A percentile compares a stretch with the other conserved stretches of the same genome.
Evolutionary conservation across 331 rosid species (phyloP).

Genomic region (Stylosanthes scabra): DNA sequence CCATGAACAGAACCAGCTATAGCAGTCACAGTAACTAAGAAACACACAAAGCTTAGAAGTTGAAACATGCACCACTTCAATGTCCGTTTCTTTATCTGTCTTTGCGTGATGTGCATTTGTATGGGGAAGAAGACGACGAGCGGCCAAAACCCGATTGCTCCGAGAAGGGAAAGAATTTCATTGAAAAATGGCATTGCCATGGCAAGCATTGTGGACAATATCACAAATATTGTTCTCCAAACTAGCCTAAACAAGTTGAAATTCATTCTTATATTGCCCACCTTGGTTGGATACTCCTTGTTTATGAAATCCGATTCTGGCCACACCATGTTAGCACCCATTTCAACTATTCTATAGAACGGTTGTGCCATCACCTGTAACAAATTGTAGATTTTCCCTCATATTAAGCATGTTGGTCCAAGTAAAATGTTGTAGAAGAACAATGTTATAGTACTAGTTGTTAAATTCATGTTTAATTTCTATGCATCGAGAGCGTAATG

Average conservation of each 20-base stretch:
- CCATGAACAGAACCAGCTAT: conserved; percentile 62
- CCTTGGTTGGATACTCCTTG: conserved; percentile 41
- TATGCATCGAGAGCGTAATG: too few species aligned
- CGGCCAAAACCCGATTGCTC: conserved; percentile 74
- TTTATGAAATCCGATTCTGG: conserved; percentile 58
- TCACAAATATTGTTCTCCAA: conserved; percentile 73
- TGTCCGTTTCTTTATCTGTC: conserved; percentile 43
- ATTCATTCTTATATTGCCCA: conserved; percentile 23
- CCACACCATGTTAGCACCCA: conserved; percentile 60
- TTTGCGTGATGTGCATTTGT: conserved; percentile 73
- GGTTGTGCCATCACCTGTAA: conserved; percentile 65
- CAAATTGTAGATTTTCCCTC: conserved; percentile 7
- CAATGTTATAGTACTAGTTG: background rate
- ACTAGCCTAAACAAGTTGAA: conserved; percentile 59
- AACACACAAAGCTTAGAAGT: conserved; percentile 50
- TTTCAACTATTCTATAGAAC: conserved; percentile 54
- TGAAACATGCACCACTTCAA: conserved; percentile 60
- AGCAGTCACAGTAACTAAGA: conserved; percentile 58
- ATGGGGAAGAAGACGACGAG: conserved; percentile 65
- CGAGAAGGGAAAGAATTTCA: conserved; percentile 67
- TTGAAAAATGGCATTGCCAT: conserved; percentile 78
- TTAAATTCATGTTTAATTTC: too few species aligned
- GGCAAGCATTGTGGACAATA: conserved; percentile 47
- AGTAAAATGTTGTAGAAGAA: background rate
- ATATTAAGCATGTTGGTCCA: background rate